Percentiles rank a stretch among this genome's conserved stretches.
phyloP scores from a whole-genome alignment of 805 yeast genomes.

The Kuraishia cidri region DNA sequence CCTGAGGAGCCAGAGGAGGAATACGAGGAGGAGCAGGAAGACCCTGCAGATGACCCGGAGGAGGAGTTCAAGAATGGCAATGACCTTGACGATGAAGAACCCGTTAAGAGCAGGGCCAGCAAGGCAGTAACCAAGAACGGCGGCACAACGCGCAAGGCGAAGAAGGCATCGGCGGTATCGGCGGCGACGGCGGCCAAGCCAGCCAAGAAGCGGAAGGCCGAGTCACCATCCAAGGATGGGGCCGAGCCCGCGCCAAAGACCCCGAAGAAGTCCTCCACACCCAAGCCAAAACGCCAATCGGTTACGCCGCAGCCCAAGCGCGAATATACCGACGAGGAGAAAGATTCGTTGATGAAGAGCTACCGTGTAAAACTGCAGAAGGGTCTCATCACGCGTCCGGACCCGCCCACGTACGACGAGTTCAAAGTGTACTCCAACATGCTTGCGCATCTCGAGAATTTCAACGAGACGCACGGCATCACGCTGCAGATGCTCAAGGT shows the following conservation, averaged over 20 bases:
- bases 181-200: too few species aligned
- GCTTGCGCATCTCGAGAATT: slow-evolving; percentile 29
- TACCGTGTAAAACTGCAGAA: slow-evolving; percentile 38
- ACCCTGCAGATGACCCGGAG: slow-evolving; percentile 2
- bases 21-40: slow-evolving; percentile 2
- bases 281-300: slow-evolving; percentile 3
- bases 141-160: slow-evolving; percentile 2
- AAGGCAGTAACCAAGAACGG: too few species aligned
- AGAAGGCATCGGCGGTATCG: slow-evolving; percentile 2
- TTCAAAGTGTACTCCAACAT: slow-evolving; percentile 29
- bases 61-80: slow-evolving; percentile 9
- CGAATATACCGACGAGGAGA: slow-evolving; percentile 24
- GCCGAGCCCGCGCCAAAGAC: slow-evolving; percentile 3
- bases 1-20: slow-evolving; percentile 1
- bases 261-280: background rate
- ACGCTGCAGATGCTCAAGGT: slow-evolving; percentile 26
- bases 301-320: too few species aligned
- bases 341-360: slow-evolving; percentile 34
- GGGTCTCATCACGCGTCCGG: slow-evolving; percentile 34
- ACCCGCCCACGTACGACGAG: slow-evolving; percentile 32
- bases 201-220: slow-evolving; percentile 6
- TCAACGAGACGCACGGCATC: slow-evolving; percentile 20
- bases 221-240: slow-evolving; percentile 1
- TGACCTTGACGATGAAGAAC: slow-evolving; percentile 12
- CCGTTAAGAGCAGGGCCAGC: too few species aligned